These are phyloP conservation scores for Eucalyptus pauciflora DNA, from an alignment of 345 rosid genomes.

Conservation along the genomic window DNA sequence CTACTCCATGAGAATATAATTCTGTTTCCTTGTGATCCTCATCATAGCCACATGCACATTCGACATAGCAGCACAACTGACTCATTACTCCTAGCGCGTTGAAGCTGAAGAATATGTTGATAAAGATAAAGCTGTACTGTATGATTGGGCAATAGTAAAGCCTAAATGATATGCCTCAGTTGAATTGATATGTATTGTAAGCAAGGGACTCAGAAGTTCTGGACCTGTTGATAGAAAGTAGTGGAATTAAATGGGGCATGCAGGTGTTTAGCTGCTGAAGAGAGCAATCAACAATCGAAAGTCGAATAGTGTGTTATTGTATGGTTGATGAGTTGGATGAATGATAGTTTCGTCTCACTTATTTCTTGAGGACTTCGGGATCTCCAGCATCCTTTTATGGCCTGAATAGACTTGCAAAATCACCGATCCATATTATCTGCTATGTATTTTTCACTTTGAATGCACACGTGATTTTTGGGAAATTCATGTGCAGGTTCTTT, in stretches of 20 bases:
- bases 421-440: background rate
- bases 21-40: background rate
- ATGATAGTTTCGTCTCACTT: background rate
- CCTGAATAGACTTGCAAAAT: background rate
- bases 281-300: background rate
- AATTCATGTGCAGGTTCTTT: conserved; percentile 68
- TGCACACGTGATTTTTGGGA: background rate
- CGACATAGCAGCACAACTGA: background rate
- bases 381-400: background rate
- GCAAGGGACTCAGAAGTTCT: background rate
- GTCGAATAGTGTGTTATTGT: background rate
- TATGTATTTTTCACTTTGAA: background rate
- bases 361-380: background rate
- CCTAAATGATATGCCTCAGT: background rate
- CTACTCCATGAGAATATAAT: background rate
- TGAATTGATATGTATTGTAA: background rate
- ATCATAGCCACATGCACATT: background rate
- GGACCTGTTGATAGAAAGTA: background rate
- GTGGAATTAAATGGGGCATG: background rate
- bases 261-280: background rate
- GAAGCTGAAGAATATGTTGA: background rate
- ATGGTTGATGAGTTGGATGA: background rate
- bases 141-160: background rate
- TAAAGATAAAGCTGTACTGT: background rate
- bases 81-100: background rate